Evolutionary conservation across 2,329 filamentous ascomycete species (phyloP).

Genomic region (Botrytis galanthina): DNA sequence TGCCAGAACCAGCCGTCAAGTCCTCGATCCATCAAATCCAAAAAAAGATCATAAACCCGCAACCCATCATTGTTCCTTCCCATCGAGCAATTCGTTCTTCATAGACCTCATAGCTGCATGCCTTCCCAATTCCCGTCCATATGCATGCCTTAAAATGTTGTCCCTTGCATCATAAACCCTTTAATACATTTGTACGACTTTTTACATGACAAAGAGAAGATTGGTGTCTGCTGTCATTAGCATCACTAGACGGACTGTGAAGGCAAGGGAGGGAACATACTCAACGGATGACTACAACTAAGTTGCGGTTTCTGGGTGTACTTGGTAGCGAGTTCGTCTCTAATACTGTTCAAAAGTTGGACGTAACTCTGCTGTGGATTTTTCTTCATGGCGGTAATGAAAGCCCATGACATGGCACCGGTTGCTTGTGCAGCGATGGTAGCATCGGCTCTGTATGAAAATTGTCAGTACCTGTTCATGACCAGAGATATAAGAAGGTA

Average conservation of each 20-base stretch:
- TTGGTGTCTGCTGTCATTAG: constrained; percentile 52
- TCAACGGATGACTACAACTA: constrained; percentile 91
- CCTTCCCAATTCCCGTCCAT: constrained; percentile 1
- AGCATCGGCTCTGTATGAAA: constrained; percentile 70
- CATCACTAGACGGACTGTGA: constrained; percentile 7
- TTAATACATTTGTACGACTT: constrained; percentile 19
- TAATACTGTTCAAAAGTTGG: constrained; percentile 90
- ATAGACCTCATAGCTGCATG: background rate
- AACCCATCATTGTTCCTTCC: background rate
- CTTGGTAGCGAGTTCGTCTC: constrained; percentile 80
- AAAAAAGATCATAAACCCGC: background rate
- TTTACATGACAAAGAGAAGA: constrained; percentile 60
- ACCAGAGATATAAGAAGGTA: background rate
- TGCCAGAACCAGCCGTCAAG: background rate
- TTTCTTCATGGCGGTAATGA: constrained; percentile 85
- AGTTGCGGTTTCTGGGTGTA: constrained; percentile 95
- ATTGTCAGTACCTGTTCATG: constrained; percentile 14
- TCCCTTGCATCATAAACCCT: constrained; percentile 6
- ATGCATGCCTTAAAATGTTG: constrained; percentile 7
- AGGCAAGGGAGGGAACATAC: constrained; percentile 48
- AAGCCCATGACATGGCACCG: constrained; percentile 97
- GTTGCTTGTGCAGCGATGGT: constrained; percentile 82
- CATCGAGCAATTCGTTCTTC: background rate
- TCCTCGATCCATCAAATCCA: background rate
- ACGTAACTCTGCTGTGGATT: constrained; percentile 96